Percentiles rank a stretch among this genome's conserved stretches.
Evolutionary conservation across 495 filamentous ascomycete genomes (phyloP).

Genomic region (Niebla homalea): DNA sequence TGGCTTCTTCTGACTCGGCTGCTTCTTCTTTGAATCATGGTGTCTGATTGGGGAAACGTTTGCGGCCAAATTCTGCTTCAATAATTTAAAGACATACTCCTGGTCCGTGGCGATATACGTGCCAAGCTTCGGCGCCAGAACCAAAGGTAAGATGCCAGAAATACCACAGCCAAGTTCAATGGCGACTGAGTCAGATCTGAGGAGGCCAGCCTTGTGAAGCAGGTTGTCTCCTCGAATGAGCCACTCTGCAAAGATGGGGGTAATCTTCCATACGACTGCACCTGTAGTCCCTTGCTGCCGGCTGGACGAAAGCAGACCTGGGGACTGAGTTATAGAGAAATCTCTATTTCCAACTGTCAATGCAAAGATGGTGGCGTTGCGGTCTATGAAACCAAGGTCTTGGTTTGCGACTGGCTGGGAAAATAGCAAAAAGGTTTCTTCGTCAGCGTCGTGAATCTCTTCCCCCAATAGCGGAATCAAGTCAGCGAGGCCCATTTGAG

Average conservation of each 20-base stretch:
- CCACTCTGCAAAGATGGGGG: slow-evolving; percentile 76
- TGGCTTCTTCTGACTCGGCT: not conserved
- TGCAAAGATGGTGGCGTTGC: slow-evolving; percentile 49
- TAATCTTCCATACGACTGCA: slow-evolving; percentile 88
- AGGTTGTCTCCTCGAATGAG: slow-evolving; percentile 48
- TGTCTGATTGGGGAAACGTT: slow-evolving; percentile 29
- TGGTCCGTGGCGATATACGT: slow-evolving; percentile 80
- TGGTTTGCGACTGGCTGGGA: slow-evolving; percentile 58
- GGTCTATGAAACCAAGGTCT: slow-evolving; percentile 75
- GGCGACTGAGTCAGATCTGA: slow-evolving; percentile 42
- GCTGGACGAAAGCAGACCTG: slow-evolving; percentile 61
- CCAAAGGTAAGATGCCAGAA: slow-evolving; percentile 57
- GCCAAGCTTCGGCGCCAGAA: slow-evolving; percentile 45
- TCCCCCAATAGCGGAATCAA: slow-evolving; percentile 18
- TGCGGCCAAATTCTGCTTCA: slow-evolving; percentile 59
- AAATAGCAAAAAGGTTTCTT: slow-evolving; percentile 82
- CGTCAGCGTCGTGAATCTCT: slow-evolving; percentile 45
- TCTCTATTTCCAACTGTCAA: slow-evolving; percentile 55
- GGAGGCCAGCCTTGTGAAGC: slow-evolving; percentile 44
- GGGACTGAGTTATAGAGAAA: slow-evolving; percentile 74
- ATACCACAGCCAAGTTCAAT: slow-evolving; percentile 84
- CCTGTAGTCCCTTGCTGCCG: slow-evolving; percentile 80
- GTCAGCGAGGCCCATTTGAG: slow-evolving; percentile 4
- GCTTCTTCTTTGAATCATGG: not conserved
- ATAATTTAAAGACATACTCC: slow-evolving; percentile 60